These are phyloP conservation scores for Aspergillus oerlinghausenensis DNA, from an alignment of 2,329 filamentous ascomycete species.

Conservation along the genomic window DNA sequence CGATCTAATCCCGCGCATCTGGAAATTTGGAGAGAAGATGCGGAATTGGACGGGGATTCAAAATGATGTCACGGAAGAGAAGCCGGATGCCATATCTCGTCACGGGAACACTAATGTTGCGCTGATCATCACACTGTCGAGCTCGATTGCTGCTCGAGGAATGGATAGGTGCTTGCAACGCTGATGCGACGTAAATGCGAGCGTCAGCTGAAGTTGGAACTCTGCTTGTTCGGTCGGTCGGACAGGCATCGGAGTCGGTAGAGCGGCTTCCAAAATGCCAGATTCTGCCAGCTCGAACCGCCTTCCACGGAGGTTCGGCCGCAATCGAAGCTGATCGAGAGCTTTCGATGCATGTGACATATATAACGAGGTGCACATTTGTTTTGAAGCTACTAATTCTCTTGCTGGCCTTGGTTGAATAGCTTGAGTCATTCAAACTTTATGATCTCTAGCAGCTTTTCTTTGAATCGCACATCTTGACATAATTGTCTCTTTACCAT, in stretches of 20 bases:
- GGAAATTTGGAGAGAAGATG: conserved; percentile 20
- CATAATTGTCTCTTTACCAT: background rate
- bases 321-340: conserved; percentile 30
- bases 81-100: conserved; percentile 31
- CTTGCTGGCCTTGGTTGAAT: background rate
- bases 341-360: conserved; percentile 22
- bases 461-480: background rate
- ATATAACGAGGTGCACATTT: conserved; percentile 2
- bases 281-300: conserved; percentile 26
- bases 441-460: background rate
- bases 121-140: conserved; percentile 16
- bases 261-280: conserved; percentile 3
- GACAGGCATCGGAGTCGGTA: conserved; percentile 16
- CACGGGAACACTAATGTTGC: conserved; percentile 6
- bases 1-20: conserved; percentile 41
- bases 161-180: conserved; percentile 1
- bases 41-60: conserved; percentile 20
- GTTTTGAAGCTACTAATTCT: background rate
- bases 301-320: conserved; percentile 11
- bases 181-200: conserved; percentile 2
- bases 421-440: background rate
- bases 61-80: conserved; percentile 21
- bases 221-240: conserved; percentile 8
- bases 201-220: conserved; percentile 9
- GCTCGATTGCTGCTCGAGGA: conserved; percentile 1